Base-by-base conservation (phyloP, 129 eudicot species). In the sunflower (Helianthus annuus) region DNA sequence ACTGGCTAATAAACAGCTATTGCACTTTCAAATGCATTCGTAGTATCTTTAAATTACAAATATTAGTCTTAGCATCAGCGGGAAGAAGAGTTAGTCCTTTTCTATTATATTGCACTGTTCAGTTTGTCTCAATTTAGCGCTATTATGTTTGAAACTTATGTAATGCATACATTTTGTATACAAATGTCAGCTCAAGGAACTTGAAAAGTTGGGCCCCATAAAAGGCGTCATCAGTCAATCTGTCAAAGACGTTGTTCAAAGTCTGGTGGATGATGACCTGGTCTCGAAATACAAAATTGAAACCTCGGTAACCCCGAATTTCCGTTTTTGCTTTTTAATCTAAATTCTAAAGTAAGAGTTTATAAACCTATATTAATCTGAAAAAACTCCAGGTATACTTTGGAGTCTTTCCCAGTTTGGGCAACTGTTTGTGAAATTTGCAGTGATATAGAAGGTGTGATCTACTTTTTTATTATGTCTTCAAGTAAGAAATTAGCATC, bases 251-350 rank as follows among this genome's bases (percentile, higher is more conserved):
- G 97, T 93, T 76, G 66, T 89, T 71, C 98, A 93, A 71, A 83
- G 86, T 80, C 82, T 93, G 16, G 98, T 89, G 68, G 98, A 89
- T 66, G 98, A 93, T 80, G 98, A 93, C 81, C 82, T 90, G 44
- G 98, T 89, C 64, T 85, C 85, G 70, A 89, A 93, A 67, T 96
- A 93, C 84, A 93, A 93, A 84, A 85, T 93, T 14, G 97, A 97
- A 79, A 93, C 90, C 67, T 93, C 97, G 12, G 98, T 93, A 77
- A 85, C 97, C 75, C 62, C 17, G 49, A 38, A 19, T 27, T n/a
- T 73, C 2, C 16, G 39, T 38, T 48, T 15, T 16, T 62, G 15
- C 51, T 49, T 61, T 3, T 38, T 13, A 73, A 24, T 48, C 34
- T n/a, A 3, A 29, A 29, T 29, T 29, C 2, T 29, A 29, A 44